Base-by-base conservation (phyloP, 306 rosid genomes). In the Dicorynia guianensis region DNA sequence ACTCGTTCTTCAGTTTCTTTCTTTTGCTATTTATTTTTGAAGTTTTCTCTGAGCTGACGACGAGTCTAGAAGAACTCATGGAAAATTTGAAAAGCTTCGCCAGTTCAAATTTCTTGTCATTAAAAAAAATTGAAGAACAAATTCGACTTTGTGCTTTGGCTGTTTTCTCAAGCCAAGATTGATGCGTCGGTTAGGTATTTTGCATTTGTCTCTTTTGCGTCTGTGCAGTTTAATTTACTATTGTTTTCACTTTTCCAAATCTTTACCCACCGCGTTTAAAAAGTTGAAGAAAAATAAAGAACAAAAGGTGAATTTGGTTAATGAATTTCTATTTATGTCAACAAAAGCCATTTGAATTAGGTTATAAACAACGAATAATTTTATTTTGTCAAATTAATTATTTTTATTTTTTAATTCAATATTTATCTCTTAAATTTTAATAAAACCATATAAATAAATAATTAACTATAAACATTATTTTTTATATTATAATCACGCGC, bases 261-360 rank as follows among this genome's bases (percentile, higher is more conserved):
- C 12, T 18, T 40, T 10, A 0, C 17, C 44, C 34, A 47, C 30
- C 2, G 2, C 30, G 2, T 25, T 2, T 25, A 25, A 25, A 25
- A 25, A 25, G 2, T 1, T 25, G 1, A 40, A 40, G 6, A 6
- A 40, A 40, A 40, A 40, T n/a, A 25, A 20, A 12, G 19, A 54
- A 70, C 40, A 13, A 63, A 42, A 47, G 53, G 8, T 67, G 33
- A 65, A 75, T 64, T 42, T 0, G 48, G 79, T 53, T 53, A 63
- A 75, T 7, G 7, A 56, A 14, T 1, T 63, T 0, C 6, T 5
- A 11, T 0, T 9, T 34, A 2, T 25, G 11, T 33, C 1, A 48
- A 11, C 43, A 4, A 19, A 63, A 42, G n/a, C n/a, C n/a, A 14
- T 6, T 58, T 58, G 4, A 58, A 58, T 30, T 11, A 18, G 5